A percentile compares a stretch with the other conserved stretches of the same genome.
These are phyloP conservation scores for Didymella glomerata DNA, from an alignment of 2,329 filamentous ascomycete species.

Conservation along the genomic window DNA sequence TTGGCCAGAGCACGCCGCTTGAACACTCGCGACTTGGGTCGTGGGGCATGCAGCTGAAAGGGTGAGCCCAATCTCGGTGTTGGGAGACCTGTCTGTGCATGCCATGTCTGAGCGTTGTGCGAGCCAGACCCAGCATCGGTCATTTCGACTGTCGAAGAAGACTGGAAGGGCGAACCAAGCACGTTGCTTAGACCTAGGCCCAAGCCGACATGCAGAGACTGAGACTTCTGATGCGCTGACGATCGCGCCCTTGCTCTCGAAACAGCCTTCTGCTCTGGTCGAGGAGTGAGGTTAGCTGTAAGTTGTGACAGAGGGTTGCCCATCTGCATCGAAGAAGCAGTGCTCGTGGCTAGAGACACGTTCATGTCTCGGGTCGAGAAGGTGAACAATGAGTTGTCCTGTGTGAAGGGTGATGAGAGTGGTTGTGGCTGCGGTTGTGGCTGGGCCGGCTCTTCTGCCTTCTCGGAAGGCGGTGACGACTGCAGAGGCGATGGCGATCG, in stretches of 20 bases:
- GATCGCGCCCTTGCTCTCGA: conserved; percentile 55
- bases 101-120: conserved; percentile 46
- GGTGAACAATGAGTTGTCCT: conserved; percentile 27
- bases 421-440: conserved; percentile 51
- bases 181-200: conserved; percentile 53
- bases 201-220: conserved; percentile 59
- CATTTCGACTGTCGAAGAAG: conserved; percentile 39
- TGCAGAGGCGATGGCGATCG: conserved; percentile 68
- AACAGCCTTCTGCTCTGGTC: conserved; percentile 52
- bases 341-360: conserved; percentile 60
- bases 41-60: conserved; percentile 62
- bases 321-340: conserved; percentile 61
- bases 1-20: conserved; percentile 67
- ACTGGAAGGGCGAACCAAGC: conserved; percentile 56
- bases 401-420: conserved; percentile 51
- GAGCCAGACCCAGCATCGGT: conserved; percentile 30
- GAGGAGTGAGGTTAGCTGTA: conserved; percentile 48
- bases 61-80: conserved; percentile 58
- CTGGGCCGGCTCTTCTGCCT: conserved; percentile 25
- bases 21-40: conserved; percentile 61
- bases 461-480: conserved; percentile 46
- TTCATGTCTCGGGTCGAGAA: conserved; percentile 62
- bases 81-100: conserved; percentile 36
- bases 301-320: conserved; percentile 59
- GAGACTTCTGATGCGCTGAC: conserved; percentile 61